Percentiles rank a stretch among this genome's conserved stretches.
Conservation (phyloP, 1,284 basidiomycete species). For the Ceratobasidium sp. region DNA sequence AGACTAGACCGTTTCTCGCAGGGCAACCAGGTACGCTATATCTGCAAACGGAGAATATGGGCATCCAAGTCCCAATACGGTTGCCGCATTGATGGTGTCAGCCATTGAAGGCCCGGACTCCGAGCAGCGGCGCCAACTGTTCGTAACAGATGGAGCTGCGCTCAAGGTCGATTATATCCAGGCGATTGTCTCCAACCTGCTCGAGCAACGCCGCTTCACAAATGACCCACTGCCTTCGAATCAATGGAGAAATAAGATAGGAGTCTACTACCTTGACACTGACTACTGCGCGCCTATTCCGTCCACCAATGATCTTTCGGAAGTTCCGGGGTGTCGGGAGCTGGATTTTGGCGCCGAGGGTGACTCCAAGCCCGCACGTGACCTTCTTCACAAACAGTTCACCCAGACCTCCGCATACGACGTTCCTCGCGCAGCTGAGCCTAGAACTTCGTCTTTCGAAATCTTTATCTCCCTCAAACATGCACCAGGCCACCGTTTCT, state of each 20-base stretch:
- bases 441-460: not conserved
- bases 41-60: not conserved
- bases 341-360: not conserved
- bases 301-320: not conserved
- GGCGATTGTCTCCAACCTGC: not conserved
- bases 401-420: too few species aligned
- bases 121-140: too few species aligned
- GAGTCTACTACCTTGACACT: constrained; percentile 4
- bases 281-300: constrained; percentile 8
- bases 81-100: not conserved
- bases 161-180: too few species aligned
- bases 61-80: not conserved
- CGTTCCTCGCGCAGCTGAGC: not conserved
- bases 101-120: too few species aligned
- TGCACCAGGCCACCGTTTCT: too few species aligned
- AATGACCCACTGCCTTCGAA: too few species aligned
- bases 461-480: too few species aligned
- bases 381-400: not conserved
- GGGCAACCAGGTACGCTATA: not conserved
- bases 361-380: not conserved
- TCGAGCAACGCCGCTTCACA: not conserved
- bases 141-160: too few species aligned
- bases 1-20: not conserved
- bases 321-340: not conserved
- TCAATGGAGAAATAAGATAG: not conserved